phyloP scores from a whole-genome alignment of 257 asterid genomes.

The Capsicum baccatum region DNA sequence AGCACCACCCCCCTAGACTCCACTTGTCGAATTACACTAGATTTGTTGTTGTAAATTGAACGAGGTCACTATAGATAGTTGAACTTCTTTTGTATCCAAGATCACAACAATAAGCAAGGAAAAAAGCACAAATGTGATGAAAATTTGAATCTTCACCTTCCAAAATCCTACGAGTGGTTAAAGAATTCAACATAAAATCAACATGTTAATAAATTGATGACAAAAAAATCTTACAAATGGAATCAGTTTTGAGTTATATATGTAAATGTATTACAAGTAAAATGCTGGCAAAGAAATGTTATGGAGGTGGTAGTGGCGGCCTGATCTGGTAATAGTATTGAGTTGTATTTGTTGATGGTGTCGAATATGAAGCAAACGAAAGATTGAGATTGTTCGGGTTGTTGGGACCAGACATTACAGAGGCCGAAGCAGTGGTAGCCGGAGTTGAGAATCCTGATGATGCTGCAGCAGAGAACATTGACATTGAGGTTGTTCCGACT shows the following conservation, averaged over 20 bases:
- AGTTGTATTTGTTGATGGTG: constrained; percentile 37
- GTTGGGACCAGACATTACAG: constrained; percentile 35
- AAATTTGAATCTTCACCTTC: not conserved
- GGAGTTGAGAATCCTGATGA: constrained; percentile 91
- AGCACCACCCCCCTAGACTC: too few relatives aligned
- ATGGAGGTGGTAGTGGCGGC: constrained; percentile 48
- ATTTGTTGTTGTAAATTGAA: not conserved
- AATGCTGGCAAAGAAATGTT: not conserved
- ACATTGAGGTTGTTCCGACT: constrained; percentile 40
- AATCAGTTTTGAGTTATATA: not conserved
- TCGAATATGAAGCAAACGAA: constrained; percentile 47
- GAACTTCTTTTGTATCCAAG: not conserved
- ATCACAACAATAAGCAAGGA: not conserved
- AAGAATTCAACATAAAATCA: constrained; percentile 18
- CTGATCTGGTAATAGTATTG: constrained; percentile 44
- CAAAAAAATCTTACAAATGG: constrained; percentile 31
- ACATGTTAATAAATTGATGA: constrained; percentile 6
- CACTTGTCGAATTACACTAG: too few relatives aligned
- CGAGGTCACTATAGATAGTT: not conserved
- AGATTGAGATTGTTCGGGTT: constrained; percentile 33
- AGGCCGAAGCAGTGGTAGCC: constrained; percentile 42
- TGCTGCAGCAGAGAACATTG: constrained; percentile 65
- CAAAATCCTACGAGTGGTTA: constrained; percentile 15
- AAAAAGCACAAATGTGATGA: not conserved
- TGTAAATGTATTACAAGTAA: constrained; percentile 20